These are phyloP conservation scores for Calonectria hawksworthii DNA, from an alignment of 2,329 filamentous ascomycete genomes.

Conservation along the genomic window DNA sequence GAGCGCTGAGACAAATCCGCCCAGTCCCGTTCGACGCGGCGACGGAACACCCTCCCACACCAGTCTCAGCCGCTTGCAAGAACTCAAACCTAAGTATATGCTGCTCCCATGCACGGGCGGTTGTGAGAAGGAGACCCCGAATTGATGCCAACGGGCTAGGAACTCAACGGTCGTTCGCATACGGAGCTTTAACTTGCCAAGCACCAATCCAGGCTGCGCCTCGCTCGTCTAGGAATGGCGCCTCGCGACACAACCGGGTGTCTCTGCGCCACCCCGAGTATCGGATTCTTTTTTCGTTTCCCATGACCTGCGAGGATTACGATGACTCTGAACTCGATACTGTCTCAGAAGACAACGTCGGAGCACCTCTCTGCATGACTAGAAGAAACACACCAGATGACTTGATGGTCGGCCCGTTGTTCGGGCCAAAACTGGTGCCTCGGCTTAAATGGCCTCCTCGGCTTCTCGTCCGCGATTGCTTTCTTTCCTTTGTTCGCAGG, in stretches of 20 bases:
- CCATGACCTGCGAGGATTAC: background rate
- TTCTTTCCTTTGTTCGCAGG: background rate
- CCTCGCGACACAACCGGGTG: background rate
- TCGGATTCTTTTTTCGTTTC: conserved; percentile 17
- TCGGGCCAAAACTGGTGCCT: conserved; percentile 1
- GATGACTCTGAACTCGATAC: background rate
- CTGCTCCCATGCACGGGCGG: background rate
- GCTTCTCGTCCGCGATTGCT: background rate
- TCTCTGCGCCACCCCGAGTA: conserved; percentile 9
- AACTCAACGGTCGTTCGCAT: conserved; percentile 1
- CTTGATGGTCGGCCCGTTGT: conserved; percentile 10
- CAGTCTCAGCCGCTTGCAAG: conserved; percentile 8
- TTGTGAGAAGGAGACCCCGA: conserved; percentile 1
- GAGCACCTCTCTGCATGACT: background rate
- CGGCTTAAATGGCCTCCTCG: background rate
- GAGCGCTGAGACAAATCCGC: conserved; percentile 31
- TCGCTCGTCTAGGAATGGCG: background rate
- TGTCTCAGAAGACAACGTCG: background rate
- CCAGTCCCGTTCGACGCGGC: conserved; percentile 16
- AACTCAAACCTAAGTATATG: background rate
- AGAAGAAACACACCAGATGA: conserved; percentile 10
- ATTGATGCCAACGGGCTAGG: background rate
- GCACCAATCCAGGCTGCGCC: conserved; percentile 3
- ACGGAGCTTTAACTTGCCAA: background rate
- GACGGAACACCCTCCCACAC: conserved; percentile 15